These are phyloP conservation scores for Stagonosporopsis cucurbitacearum DNA, from an alignment of 2,329 filamentous ascomycete genomes.

Conservation along the genomic window DNA sequence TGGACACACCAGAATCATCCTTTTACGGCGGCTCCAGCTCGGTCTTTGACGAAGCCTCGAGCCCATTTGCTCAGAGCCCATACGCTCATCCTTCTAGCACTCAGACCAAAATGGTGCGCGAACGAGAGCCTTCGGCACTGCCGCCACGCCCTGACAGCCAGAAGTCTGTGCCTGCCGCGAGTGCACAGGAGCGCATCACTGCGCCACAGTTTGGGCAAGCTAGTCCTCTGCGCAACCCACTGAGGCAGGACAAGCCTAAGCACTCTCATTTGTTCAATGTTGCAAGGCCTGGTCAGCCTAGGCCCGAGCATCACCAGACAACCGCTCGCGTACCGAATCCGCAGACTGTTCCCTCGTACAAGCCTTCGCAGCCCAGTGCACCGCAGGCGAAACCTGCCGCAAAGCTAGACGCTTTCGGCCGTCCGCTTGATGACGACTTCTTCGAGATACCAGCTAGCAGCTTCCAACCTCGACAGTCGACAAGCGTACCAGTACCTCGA, in stretches of 20 bases:
- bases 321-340: slow-evolving; percentile 34
- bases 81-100: slow-evolving; percentile 11
- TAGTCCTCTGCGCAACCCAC: slow-evolving; percentile 61
- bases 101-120: slow-evolving; percentile 56
- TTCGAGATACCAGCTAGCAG: slow-evolving; percentile 44
- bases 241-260: slow-evolving; percentile 44
- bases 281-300: slow-evolving; percentile 56
- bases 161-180: slow-evolving; percentile 32
- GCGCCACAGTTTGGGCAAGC: slow-evolving; percentile 63
- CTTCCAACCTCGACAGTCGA: slow-evolving; percentile 40
- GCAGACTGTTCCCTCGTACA: slow-evolving; percentile 18
- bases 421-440: slow-evolving; percentile 40
- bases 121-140: slow-evolving; percentile 55
- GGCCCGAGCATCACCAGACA: slow-evolving; percentile 59
- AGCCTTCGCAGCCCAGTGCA: not conserved
- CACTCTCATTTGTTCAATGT: slow-evolving; percentile 58
- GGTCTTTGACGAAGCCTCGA: slow-evolving; percentile 41
- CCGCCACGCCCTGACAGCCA: slow-evolving; percentile 33
- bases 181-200: slow-evolving; percentile 41
- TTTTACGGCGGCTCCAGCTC: slow-evolving; percentile 43
- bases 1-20: slow-evolving; percentile 8
- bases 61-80: slow-evolving; percentile 12
- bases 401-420: slow-evolving; percentile 26
- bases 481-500: slow-evolving; percentile 54
- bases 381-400: slow-evolving; percentile 6